Percentiles rank a stretch among this genome's conserved stretches.
phyloP scores from a whole-genome alignment of 2,329 filamentous ascomycete species.

The Fusarium xylarioides region DNA sequence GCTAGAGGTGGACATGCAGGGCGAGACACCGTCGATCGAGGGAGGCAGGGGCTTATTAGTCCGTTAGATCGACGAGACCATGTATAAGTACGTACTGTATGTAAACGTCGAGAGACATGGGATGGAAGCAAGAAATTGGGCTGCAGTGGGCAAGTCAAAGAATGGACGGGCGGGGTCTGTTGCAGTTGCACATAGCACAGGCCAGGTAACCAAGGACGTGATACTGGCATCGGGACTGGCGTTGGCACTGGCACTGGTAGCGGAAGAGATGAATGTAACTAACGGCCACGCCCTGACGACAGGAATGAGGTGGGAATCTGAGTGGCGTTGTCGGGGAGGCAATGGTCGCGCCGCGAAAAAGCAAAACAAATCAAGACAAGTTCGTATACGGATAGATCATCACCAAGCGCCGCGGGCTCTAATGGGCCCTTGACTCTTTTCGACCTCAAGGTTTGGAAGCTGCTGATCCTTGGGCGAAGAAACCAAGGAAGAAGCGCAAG shows the following conservation, averaged over 20 bases:
- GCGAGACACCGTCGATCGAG: constrained; percentile 31
- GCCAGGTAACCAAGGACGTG: constrained; percentile 28
- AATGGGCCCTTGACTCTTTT: constrained; percentile 27
- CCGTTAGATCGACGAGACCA: constrained; percentile 7
- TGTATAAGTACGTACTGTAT: constrained; percentile 6
- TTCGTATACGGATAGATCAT: constrained; percentile 25
- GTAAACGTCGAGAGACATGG: constrained; percentile 10
- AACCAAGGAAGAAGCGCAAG: constrained; percentile 25
- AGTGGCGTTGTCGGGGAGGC: constrained; percentile 38
- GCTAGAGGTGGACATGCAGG: constrained; percentile 18
- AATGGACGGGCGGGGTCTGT: constrained; percentile 33
- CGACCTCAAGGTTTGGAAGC: constrained; percentile 32
- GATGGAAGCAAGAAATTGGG: constrained; percentile 30
- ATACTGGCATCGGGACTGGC: constrained; percentile 3
- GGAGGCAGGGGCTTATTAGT: constrained; percentile 29
- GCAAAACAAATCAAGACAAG: constrained; percentile 31
- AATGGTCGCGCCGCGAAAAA: constrained; percentile 41
- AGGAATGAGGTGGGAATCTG: constrained; percentile 40
- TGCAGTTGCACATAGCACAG: constrained; percentile 40
- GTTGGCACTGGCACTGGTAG: not conserved
- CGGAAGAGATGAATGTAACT: constrained; percentile 29
- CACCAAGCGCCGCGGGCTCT: constrained; percentile 31
- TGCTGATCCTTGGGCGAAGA: constrained; percentile 22
- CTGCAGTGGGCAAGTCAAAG: constrained; percentile 17
- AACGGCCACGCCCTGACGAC: constrained; percentile 34